Evolutionary conservation across 2,329 filamentous ascomycete genomes (phyloP), one percentile per base, ranked within the genome.

Genomic region (Ophiostoma sp.): DNA sequence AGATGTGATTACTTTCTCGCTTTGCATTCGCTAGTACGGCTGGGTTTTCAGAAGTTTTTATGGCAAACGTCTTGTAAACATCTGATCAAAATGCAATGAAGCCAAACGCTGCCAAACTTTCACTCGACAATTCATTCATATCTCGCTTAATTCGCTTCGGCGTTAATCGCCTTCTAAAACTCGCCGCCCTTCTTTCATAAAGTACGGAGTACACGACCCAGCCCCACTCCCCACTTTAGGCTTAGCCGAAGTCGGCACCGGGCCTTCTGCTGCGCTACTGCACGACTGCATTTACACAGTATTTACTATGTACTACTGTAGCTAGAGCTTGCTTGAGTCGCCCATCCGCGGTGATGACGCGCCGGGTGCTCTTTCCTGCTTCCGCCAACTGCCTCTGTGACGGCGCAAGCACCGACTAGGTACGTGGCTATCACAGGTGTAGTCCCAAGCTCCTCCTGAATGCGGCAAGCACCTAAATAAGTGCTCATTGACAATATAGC

Each of bases 211-310:
- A 52, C 44, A 20, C n/a, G 17, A 7, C n/a, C 44, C 17, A 13
- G 44, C 15, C 17, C 44, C 44, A 23, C 52, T 57, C 52, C 52
- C 52, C 52, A 57, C 52, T 57, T 5, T 4, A 57, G 23, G 10
- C n/a, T 27, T 57, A 57, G 52, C 52, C 52, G 52, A 57, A 23
- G 52, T 57, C 52, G 52, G 52, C 52, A 57, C 52, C 52, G 52
- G 52, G n/a, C 11, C 44, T 27, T 11, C 23, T 57, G n/a, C 6
- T 27, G 23, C 23, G n/a, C 23, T 57, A 57, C n/a, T 27, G 52
- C 52, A 57, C 52, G 44, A 48, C 20, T 48, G 44, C 44, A 48
- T 48, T 48, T 57, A 27, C 52, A 23, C 4, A 8, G 52, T 23
- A 54, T 10, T 57, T 31, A 31, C 27, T 31, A 31, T 31, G 27